Evolutionary conservation across 352 stramenopile species (phyloP), one percentile per base, ranked within the genome.

Genomic region (Plasmopara viticola): DNA sequence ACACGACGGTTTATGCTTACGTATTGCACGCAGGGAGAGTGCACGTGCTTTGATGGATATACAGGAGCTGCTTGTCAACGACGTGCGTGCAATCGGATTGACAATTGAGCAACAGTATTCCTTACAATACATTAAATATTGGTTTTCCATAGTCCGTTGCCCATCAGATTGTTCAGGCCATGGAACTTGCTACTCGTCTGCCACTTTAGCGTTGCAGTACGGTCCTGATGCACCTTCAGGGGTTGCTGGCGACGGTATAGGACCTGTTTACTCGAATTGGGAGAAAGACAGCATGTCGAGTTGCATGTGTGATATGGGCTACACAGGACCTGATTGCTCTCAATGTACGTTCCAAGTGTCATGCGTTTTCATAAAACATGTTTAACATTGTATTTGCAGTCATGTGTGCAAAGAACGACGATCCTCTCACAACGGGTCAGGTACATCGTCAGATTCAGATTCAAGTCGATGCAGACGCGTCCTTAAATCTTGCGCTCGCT

Each of bases 261-360:
- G 74, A 1, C 76, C 68, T 4, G 58, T 54, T 31, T 95, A 95
- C 53, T 66, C 66, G 0, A 95, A 95, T 61, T 95, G 86, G 86
- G 86, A 95, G 48, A 88, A 79, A 28, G 64, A 90, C 51, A 83
- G 67, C 50, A 76, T 92, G 51, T 82, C 72, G 5, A 61, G 64
- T 6, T 96, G 87, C 54, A 69, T 86, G 47, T 96, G 87, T 51
- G 87, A 95, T 58, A 73, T 65, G 46, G 86, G 87, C 6, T 96
- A 84, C 60, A 78, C 70, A 0, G 86, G 86, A 7, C 74, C 84
- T 2, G 86, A 96, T 43, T 96, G 87, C 56, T 87, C 81, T n/a
- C 72, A 75, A 20, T 53, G 81, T 89, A 64, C 51, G 78, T 64
- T 44, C 1, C 31, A 17, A 42, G 33, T 7, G 10, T n/a, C 33